These are phyloP conservation scores for Solanum tarapatanum DNA, from an alignment of 257 asterid genomes.

Conservation along the genomic window DNA sequence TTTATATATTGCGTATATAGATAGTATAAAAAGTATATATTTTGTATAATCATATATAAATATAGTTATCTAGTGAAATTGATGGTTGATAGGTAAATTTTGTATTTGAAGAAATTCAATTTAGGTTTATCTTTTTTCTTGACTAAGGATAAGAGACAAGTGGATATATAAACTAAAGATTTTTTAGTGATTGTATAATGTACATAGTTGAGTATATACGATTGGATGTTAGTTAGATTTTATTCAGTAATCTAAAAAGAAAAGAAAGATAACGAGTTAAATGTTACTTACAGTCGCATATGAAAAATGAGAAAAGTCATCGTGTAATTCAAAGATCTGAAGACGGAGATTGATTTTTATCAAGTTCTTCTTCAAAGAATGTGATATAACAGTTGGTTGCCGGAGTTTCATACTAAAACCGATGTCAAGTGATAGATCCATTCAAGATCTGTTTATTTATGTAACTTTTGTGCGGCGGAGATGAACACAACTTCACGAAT, in stretches of 20 bases:
- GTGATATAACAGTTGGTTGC: background rate
- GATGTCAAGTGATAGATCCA: background rate
- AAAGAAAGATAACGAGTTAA: background rate
- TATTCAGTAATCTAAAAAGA: background rate
- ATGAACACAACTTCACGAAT: background rate
- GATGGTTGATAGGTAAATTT: too few relatives aligned
- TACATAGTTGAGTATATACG: background rate
- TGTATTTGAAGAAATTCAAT: background rate
- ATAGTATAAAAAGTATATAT: too few relatives aligned
- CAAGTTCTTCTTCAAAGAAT: background rate
- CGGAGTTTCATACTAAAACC: background rate
- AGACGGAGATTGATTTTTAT: background rate
- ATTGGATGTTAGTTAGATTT: background rate
- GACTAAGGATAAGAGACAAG: background rate
- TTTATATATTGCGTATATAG: too few relatives aligned
- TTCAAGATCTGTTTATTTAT: background rate
- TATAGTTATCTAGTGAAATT: background rate
- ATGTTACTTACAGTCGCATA: background rate
- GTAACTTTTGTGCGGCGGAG: background rate
- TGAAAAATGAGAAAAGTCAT: background rate
- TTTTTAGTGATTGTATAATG: background rate
- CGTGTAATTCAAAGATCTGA: background rate
- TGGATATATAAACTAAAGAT: background rate
- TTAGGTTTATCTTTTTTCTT: background rate
- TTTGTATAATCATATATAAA: background rate